Evolutionary conservation across 495 filamentous ascomycete genomes (phyloP).

Genomic region (Bacidia gigantensis): DNA sequence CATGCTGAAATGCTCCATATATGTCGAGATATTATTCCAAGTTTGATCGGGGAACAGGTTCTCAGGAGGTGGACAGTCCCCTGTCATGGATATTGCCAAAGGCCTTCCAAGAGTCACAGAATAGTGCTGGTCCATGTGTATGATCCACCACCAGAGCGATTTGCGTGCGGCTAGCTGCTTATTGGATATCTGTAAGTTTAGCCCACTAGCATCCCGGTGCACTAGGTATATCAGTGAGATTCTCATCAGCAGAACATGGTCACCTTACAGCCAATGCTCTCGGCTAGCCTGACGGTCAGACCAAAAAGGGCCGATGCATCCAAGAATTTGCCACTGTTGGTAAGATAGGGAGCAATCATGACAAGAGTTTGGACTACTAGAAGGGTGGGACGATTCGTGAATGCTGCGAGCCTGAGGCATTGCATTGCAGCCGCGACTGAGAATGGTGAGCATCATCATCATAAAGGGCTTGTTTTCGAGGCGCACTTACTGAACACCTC

Average conservation of each 20-base stretch:
- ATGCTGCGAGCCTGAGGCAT: conserved; percentile 31
- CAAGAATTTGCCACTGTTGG: conserved; percentile 35
- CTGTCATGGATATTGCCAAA: conserved; percentile 32
- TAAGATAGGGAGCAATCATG: conserved; percentile 34
- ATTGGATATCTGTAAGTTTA: conserved; percentile 29
- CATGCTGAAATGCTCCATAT: conserved; percentile 31
- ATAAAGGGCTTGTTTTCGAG: not conserved
- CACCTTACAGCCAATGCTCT: conserved; percentile 28
- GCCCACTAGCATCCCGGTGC: conserved; percentile 31
- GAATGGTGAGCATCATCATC: not conserved
- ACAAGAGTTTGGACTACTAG: conserved; percentile 31
- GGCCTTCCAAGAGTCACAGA: conserved; percentile 34
- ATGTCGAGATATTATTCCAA: conserved; percentile 27
- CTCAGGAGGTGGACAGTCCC: conserved; percentile 32
- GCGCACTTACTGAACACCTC: conserved; percentile 29
- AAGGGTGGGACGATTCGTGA: conserved; percentile 32
- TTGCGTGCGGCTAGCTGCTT: conserved; percentile 26
- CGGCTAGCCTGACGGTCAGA: conserved; percentile 31
- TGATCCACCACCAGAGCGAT: conserved; percentile 37
- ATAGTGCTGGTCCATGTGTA: conserved; percentile 38
- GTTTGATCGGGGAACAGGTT: conserved; percentile 27
- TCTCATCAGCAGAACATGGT: not conserved
- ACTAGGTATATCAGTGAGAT: conserved; percentile 13
- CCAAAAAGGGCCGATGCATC: conserved; percentile 35
- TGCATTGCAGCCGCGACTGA: conserved; percentile 20